A percentile compares a stretch with the other conserved stretches of the same genome.
phyloP scores from a whole-genome alignment of 78 protist species.

The Dictyostelium firmibasis region DNA sequence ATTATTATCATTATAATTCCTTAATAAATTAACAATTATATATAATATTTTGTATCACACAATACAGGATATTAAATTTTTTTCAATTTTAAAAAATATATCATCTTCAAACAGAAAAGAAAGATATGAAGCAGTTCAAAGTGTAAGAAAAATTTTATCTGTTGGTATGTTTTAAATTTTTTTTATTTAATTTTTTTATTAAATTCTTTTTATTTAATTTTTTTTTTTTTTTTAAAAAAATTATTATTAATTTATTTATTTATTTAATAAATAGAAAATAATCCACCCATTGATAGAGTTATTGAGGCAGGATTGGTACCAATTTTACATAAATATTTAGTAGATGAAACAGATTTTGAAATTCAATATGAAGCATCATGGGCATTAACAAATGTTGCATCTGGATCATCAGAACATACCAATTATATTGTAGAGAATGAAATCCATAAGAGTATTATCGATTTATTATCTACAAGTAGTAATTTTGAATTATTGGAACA shows the following conservation, averaged over 20 bases:
- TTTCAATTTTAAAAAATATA: not conserved
- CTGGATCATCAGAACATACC: not conserved
- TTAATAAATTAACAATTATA: too few species aligned
- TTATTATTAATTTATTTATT: not conserved
- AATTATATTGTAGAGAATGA: not conserved
- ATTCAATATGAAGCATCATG: conserved; percentile 6
- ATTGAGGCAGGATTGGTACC: conserved; percentile 1
- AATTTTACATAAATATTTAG: conserved; percentile 1
- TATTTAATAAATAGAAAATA: not conserved
- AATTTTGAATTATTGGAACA: not conserved
- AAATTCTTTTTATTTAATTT: too few species aligned
- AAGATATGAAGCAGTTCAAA: not conserved
- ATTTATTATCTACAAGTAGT: not conserved
- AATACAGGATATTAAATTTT: not conserved
- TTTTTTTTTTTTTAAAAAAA: too few species aligned
- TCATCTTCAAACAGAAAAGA: not conserved
- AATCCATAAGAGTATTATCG: not conserved
- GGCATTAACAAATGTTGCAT: conserved; percentile 6
- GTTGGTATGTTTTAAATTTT: conserved; percentile 7
- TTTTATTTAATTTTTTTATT: too few species aligned
- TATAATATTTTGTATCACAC: too few species aligned
- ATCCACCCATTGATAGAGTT: conserved; percentile 9
- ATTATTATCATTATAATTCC: too few species aligned
- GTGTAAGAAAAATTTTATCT: conserved; percentile 8
- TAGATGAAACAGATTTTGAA: not conserved